Conservation (phyloP, 2,329 filamentous ascomycete species). For the Botryotinia convoluta region DNA sequence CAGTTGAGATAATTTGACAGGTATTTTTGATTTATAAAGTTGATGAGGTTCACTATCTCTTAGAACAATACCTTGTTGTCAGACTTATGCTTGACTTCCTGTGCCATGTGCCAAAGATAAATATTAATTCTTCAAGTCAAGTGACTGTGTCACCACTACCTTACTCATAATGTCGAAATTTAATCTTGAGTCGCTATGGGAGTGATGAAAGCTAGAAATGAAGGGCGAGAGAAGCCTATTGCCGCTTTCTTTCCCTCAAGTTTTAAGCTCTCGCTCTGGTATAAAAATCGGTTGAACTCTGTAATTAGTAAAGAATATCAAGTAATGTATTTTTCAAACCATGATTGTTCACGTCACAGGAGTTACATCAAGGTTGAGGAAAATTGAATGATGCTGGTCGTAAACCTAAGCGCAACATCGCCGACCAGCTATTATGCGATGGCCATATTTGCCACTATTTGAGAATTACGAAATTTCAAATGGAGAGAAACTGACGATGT, state of each 20-base stretch:
- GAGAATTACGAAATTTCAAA: neutral
- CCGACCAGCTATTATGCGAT: neutral
- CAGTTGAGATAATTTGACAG: neutral
- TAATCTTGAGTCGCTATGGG: neutral
- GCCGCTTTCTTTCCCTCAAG: neutral
- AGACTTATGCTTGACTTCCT: neutral
- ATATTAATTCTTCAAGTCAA: neutral
- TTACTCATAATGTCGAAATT: neutral
- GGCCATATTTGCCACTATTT: neutral
- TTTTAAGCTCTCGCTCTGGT: neutral
- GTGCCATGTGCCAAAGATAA: neutral
- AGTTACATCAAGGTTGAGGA: neutral
- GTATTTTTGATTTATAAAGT: neutral
- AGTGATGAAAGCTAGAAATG: neutral
- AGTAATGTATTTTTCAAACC: neutral
- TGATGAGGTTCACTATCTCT: neutral
- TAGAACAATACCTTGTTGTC: neutral
- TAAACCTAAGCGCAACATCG: neutral
- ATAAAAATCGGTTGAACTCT: too few relatives aligned
- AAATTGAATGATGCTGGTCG: neutral
- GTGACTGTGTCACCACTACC: neutral
- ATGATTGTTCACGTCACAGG: neutral
- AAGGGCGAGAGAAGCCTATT: neutral
- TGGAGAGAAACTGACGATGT: neutral
- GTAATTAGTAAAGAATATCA: too few relatives aligned